Evolutionary conservation across 2,329 filamentous ascomycete genomes (phyloP), one percentile per base, ranked within the genome.

Genomic region (Alternaria brassicicola): DNA sequence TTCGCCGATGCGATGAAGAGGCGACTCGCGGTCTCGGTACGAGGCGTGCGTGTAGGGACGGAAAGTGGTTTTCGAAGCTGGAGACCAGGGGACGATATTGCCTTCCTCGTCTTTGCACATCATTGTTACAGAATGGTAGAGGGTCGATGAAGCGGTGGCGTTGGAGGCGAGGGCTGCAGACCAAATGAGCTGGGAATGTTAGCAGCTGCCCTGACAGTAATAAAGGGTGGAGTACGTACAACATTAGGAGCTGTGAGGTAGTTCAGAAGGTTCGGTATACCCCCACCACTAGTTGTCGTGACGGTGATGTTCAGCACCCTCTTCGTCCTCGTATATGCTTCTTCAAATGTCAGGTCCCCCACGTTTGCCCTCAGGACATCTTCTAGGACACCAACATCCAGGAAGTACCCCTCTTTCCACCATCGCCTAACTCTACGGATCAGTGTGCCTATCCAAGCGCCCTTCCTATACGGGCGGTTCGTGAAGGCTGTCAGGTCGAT

Each of bases 221-320:
- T 1, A 19, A 6, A 38, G 15, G 36, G 6, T 30, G 13, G 21
- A 38, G 17, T 23, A 88, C 89, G 65, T 84, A 93, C 90, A 69
- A 97, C 93, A 72, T 97, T 94, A 3, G 94, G 94, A 3, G 94
- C 91, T 2, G 93, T 97, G 49, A 97, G 83, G 73, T 97, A 95
- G 76, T 97, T 98, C 31, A 98, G 84, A 30, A 97, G 80, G 45
- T 90, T 93, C 2, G 93, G 93, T 1, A 94, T 87, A 31, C 91
- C 92, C 13, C 87, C 88, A 61, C 88, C 86, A 6, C 86, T 87
- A 21, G 87, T 88, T 1, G 90, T 91, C 0, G 91, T 90, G 21
- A 97, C 89, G 0, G 93, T 97, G 64, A 98, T 97, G 74, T 97
- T 97, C 66, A 98, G 81, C 3, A 96, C 88, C 49, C 92, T 84